phyloP scores from a whole-genome alignment of 1,139 yeast genomes.

The Wickerhamomyces sp. region DNA sequence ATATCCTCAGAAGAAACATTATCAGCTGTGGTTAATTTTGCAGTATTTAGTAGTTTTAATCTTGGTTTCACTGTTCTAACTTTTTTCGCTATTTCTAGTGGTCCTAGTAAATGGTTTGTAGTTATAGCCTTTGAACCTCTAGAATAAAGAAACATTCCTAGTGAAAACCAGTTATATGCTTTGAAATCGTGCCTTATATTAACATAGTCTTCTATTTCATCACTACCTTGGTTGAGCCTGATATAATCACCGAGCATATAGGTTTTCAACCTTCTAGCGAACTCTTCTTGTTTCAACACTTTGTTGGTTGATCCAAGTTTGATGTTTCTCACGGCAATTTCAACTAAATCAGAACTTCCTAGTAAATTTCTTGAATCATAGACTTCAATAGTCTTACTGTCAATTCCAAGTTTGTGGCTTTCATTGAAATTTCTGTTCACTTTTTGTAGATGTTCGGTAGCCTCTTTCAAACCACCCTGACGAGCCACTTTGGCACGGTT shows the following conservation, averaged over 20 bases:
- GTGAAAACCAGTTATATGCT: constrained; percentile 50
- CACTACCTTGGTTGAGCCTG: constrained; percentile 17
- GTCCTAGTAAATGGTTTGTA: constrained; percentile 66
- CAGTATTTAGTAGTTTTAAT: constrained; percentile 16
- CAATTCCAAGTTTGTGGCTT: constrained; percentile 26
- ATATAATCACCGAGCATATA: constrained; percentile 33
- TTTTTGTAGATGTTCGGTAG: constrained; percentile 29
- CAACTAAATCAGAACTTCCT: constrained; percentile 42
- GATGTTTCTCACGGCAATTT: constrained; percentile 53
- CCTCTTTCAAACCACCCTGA: constrained; percentile 38
- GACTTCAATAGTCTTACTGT: constrained; percentile 36
- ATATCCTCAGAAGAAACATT: constrained; percentile 54
- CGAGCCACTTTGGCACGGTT: constrained; percentile 37
- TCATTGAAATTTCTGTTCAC: constrained; percentile 35
- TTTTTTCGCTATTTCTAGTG: constrained; percentile 60
- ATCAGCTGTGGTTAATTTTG: constrained; percentile 40
- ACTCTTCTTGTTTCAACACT: constrained; percentile 44
- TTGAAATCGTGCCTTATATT: constrained; percentile 24
- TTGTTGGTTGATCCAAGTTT: constrained; percentile 51
- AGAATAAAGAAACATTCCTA: constrained; percentile 52
- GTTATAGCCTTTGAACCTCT: constrained; percentile 46
- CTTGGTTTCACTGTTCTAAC: constrained; percentile 27
- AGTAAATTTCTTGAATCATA: constrained; percentile 42
- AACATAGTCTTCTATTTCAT: constrained; percentile 24
- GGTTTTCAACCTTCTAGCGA: constrained; percentile 35